These are phyloP conservation scores for Lactarius vividus DNA, from an alignment of 768 basidiomycete genomes.

Conservation along the genomic window DNA sequence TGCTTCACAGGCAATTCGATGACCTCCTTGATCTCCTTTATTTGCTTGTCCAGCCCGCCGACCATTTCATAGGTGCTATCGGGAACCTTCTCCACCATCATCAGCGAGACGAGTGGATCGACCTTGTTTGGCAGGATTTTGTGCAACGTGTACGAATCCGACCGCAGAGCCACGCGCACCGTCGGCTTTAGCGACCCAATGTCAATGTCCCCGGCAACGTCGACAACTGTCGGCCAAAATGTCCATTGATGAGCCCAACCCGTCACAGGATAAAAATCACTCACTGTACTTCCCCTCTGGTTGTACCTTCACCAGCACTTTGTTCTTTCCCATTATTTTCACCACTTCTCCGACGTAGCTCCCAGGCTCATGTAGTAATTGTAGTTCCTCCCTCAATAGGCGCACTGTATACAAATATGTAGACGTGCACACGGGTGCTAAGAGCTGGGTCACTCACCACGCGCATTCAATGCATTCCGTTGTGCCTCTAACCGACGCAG, in stretches of 20 bases:
- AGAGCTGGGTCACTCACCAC: slow-evolving; percentile 53
- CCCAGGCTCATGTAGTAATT: slow-evolving; percentile 90
- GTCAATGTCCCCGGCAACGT: slow-evolving; percentile 86
- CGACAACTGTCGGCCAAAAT: slow-evolving; percentile 64
- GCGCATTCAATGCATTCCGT: slow-evolving; percentile 92
- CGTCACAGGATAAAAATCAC: slow-evolving; percentile 34
- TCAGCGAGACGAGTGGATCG: slow-evolving; percentile 95
- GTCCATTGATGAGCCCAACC: background rate
- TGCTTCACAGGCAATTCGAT: slow-evolving; percentile 98
- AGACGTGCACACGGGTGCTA: slow-evolving; percentile 4
- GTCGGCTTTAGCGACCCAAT: slow-evolving; percentile 75
- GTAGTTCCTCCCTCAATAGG: slow-evolving; percentile 86
- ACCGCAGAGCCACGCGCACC: slow-evolving; percentile 91
- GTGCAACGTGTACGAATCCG: slow-evolving; percentile 95
- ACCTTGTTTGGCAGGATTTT: slow-evolving; percentile 97
- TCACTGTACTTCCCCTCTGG: slow-evolving; percentile 98
- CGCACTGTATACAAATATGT: slow-evolving; percentile 53
- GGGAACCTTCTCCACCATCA: slow-evolving; percentile 99
- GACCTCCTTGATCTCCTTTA: slow-evolving; percentile 99
- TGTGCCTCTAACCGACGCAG: slow-evolving; percentile 93
- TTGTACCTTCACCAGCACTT: slow-evolving; percentile 96
- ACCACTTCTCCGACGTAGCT: slow-evolving; percentile 98
- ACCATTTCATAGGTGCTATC: slow-evolving; percentile 99
- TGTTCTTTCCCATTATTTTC: slow-evolving; percentile 99
- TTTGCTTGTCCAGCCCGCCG: slow-evolving; percentile 95